phyloP scores from a whole-genome alignment of 768 basidiomycete species.

The Psilocybe azurescens region DNA sequence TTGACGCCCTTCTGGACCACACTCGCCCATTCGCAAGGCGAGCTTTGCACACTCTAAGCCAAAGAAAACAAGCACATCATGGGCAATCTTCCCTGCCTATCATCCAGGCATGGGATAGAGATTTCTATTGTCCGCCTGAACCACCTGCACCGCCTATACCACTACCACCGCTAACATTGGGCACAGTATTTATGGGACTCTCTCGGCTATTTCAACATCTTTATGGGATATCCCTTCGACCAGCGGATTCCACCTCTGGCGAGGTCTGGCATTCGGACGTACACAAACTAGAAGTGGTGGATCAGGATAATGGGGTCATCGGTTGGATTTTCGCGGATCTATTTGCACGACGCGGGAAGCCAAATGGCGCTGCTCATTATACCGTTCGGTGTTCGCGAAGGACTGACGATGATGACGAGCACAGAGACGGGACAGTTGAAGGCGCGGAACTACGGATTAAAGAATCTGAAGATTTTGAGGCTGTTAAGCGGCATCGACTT shows the following conservation, averaged over 20 bases:
- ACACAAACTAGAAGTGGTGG: constrained; percentile 91
- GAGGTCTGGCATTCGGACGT: constrained; percentile 93
- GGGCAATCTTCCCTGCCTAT: constrained; percentile 58
- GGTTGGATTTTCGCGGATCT: constrained; percentile 97
- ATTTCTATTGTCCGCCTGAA: constrained; percentile 88
- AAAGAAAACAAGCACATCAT: constrained; percentile 79
- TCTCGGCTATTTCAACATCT: constrained; percentile 85
- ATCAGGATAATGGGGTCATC: constrained; percentile 84
- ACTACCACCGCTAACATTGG: constrained; percentile 79
- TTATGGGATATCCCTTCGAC: constrained; percentile 86
- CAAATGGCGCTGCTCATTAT: constrained; percentile 94
- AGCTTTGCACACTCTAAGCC: constrained; percentile 70
- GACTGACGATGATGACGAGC: constrained; percentile 88
- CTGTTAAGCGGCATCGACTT: constrained; percentile 60
- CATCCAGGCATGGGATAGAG: constrained; percentile 96
- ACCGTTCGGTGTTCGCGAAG: constrained; percentile 94
- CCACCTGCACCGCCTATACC: constrained; percentile 76
- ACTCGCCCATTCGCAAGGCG: constrained; percentile 78
- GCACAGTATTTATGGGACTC: constrained; percentile 92
- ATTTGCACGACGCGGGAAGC: constrained; percentile 84
- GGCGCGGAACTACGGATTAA: constrained; percentile 46
- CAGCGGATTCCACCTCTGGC: constrained; percentile 68
- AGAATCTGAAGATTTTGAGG: constrained; percentile 68
- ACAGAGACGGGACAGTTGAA: constrained; percentile 56
- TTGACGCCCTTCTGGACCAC: constrained; percentile 80